Percentiles rank a stretch among this genome's conserved stretches.
Conservation (phyloP, 2,329 filamentous ascomycete genomes). For the Aspergillus puulaauensis region DNA sequence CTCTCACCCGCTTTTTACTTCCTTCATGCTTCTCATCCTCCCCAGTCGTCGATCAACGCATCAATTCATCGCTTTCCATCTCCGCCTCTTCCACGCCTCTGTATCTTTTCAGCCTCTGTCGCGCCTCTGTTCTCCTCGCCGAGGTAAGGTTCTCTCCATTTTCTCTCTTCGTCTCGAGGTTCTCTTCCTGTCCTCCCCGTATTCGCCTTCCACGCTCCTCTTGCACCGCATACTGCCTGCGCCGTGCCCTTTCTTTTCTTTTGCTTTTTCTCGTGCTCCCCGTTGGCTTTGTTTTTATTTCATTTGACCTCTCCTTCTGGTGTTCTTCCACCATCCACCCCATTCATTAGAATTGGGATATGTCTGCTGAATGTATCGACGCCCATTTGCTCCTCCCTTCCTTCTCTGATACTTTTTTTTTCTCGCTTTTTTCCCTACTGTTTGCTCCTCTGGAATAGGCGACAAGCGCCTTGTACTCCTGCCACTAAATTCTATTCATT, state of each 20-base stretch:
- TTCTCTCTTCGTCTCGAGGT: neutral
- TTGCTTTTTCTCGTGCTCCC: slow-evolving; percentile 9
- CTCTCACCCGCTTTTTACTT: neutral
- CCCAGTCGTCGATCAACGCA: slow-evolving; percentile 4
- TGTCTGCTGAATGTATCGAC: neutral
- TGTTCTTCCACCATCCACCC: neutral
- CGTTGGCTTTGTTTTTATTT: slow-evolving; percentile 5
- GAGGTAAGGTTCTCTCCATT: slow-evolving; percentile 3
- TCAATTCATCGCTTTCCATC: neutral
- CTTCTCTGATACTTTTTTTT: slow-evolving; percentile 1
- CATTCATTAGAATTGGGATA: neutral
- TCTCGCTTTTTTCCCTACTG: slow-evolving; percentile 1
- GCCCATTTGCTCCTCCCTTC: neutral
- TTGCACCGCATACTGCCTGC: slow-evolving; percentile 10
- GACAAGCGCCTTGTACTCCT: slow-evolving; percentile 11
- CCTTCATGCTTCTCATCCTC: slow-evolving; percentile 7
- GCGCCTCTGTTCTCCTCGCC: slow-evolving; percentile 4
- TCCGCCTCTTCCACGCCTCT: neutral
- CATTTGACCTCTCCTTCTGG: neutral
- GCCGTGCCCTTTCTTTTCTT: slow-evolving; percentile 8
- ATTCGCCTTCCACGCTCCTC: neutral
- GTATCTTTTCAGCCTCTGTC: neutral
- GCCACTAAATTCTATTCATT: neutral
- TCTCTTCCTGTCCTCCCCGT: slow-evolving; percentile 8
- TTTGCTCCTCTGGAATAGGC: neutral